Evolutionary conservation across 2,329 filamentous ascomycete genomes (phyloP).

Genomic region (Xylariaceae sp.): DNA sequence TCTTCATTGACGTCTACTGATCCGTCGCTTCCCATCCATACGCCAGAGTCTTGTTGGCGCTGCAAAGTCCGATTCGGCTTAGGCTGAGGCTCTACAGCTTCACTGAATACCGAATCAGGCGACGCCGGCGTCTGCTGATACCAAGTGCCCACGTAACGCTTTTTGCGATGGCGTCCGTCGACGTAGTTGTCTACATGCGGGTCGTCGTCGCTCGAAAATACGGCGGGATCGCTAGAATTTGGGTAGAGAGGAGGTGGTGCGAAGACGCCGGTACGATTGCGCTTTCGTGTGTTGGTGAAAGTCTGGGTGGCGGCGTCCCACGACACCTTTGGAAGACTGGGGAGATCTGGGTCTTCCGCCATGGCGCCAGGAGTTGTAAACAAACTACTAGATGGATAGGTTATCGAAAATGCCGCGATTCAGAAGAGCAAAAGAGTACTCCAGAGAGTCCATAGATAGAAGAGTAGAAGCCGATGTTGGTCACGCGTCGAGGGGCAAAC

Average conservation of each 20-base stretch:
- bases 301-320: conserved; percentile 30
- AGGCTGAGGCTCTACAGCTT: conserved; percentile 32
- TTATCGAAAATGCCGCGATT: too few relatives aligned
- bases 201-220: conserved; percentile 70
- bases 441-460: not conserved
- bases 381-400: not conserved
- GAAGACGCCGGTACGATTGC: conserved; percentile 28
- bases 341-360: conserved; percentile 36
- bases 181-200: conserved; percentile 60
- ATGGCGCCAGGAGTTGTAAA: conserved; percentile 20
- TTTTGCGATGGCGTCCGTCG: conserved; percentile 52
- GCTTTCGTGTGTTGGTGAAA: conserved; percentile 37
- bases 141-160: conserved; percentile 61
- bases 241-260: conserved; percentile 35
- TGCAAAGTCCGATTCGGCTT: conserved; percentile 48
- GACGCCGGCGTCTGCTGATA: conserved; percentile 54
- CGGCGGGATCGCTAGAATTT: conserved; percentile 63
- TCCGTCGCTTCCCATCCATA: conserved; percentile 61
- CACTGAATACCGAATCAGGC: conserved; percentile 43
- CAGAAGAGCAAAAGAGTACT: not conserved
- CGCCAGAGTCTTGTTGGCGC: conserved; percentile 61
- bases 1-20: conserved; percentile 43
- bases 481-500: conserved; percentile 5
- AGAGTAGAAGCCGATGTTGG: not conserved
- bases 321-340: conserved; percentile 30